Base-by-base conservation (phyloP, 108 stramenopile genomes). In the Skeletonema potamos region DNA sequence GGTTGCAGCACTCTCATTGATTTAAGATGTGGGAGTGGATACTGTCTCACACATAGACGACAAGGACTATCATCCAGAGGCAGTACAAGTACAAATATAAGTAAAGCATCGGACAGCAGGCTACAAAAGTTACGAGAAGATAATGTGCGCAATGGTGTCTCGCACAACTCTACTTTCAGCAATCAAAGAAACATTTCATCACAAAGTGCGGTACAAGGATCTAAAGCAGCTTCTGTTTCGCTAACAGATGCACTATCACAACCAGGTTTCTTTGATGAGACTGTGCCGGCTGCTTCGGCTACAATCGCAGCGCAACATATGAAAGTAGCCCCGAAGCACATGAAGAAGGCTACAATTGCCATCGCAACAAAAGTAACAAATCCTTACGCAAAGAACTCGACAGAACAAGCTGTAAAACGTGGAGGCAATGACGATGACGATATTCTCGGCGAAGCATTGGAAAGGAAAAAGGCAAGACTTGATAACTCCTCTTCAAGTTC, bases 1-100 rank as follows among this genome's bases (percentile, higher is more conserved):
- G 63, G 66, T 57, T 79, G 78, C 64, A 81, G 71, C 27, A 68
- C 82, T 26, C 73, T 82, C 48, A 76, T 94, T 54, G 88, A 94
- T 68, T 78, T 62, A 32, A 78, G 88, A 20, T 20, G 48, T 17
- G 77, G 89, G 17, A 32, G 58, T 58, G 64, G 75, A 3, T 92
- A 81, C 63, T 94, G 93, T 75, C 24, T 33, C 0, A 58, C 60
- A 15, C 93, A 94, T 62, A 66, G 65, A 7, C 64, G 76, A 24
- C 84, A 84, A 56, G 73, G 69, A 43, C 24, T 76, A 4, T 32
- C 70, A n/a, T 54, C 54, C n/a, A 51, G 34, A 22, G 22, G 48
- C 24, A 27, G 18, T 15, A 56, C n/a, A 15, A 24, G 13, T 15
- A 70, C 17, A 9, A 62, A 41, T 36, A 27, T 27, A 70, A 27